A percentile compares a stretch with the other conserved stretches of the same genome.
These are phyloP conservation scores for Striga hermonthica DNA, from an alignment of 305 asterid species.

Conservation along the genomic window DNA sequence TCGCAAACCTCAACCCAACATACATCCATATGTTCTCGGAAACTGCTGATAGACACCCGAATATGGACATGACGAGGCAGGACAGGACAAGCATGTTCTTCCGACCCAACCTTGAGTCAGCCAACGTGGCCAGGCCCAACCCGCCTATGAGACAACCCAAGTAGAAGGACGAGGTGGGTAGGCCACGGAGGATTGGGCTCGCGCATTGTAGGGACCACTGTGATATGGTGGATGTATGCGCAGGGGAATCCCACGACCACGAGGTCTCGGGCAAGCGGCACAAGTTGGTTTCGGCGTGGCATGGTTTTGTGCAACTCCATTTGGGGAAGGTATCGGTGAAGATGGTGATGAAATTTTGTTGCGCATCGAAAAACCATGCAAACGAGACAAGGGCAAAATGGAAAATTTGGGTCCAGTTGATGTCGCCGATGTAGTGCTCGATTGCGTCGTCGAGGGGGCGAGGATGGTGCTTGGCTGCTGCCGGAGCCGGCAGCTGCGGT, in stretches of 20 bases:
- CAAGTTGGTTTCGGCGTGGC: not conserved
- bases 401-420: not conserved
- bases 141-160: not conserved
- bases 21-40: not conserved
- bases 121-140: not conserved
- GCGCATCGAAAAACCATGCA: not conserved
- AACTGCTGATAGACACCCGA: not conserved
- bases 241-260: not conserved
- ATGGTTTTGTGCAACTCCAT: not conserved
- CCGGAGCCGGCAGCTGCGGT: not conserved
- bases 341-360: not conserved
- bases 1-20: not conserved
- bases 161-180: not conserved
- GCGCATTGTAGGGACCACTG: not conserved
- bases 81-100: not conserved
- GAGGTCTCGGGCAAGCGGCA: not conserved
- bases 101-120: not conserved
- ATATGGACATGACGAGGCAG: not conserved
- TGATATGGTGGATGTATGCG: not conserved
- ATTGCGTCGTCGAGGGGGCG: slow-evolving; percentile 7
- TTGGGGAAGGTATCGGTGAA: not conserved
- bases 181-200: not conserved
- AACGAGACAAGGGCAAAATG: not conserved
- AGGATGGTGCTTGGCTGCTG: not conserved
- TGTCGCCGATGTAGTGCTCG: not conserved